A percentile compares a stretch with the other conserved stretches of the same genome.
Evolutionary conservation across 108 stramenopile species (phyloP).

Genomic region (Conticribra weissflogii): DNA sequence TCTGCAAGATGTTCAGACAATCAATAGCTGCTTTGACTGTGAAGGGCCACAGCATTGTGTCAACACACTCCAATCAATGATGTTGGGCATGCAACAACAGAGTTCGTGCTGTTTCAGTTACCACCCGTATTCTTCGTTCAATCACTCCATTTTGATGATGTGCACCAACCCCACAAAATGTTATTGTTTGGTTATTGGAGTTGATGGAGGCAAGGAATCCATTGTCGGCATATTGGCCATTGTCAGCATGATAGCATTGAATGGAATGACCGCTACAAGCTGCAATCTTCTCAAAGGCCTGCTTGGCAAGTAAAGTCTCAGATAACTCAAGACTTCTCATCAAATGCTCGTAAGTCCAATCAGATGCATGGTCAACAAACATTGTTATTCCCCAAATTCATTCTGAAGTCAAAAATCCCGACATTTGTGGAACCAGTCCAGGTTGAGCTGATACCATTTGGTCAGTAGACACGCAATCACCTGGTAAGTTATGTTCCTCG

Average conservation of each 20-base stretch:
- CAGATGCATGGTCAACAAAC: constrained; percentile 48
- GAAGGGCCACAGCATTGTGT: too few relatives aligned
- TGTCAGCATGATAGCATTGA: constrained; percentile 46
- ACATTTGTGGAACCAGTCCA: constrained; percentile 38
- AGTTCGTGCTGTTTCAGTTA: too few relatives aligned
- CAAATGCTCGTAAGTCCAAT: constrained; percentile 9
- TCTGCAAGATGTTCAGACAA: constrained; percentile 38
- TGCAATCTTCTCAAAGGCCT: constrained; percentile 14
- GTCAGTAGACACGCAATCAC: constrained; percentile 48
- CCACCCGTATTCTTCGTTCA: constrained; percentile 13
- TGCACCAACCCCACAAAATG: constrained; percentile 24
- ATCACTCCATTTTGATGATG: constrained; percentile 41
- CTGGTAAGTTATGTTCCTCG: constrained; percentile 10
- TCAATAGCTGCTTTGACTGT: constrained; percentile 47
- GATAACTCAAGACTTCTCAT: constrained; percentile 23
- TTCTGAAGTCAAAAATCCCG: constrained; percentile 3
- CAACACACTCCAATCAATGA: too few relatives aligned
- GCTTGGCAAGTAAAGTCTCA: constrained; percentile 25
- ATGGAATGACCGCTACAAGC: constrained; percentile 24
- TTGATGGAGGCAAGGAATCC: constrained; percentile 12
- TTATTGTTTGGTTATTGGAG: constrained; percentile 11
- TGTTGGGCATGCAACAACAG: too few relatives aligned
- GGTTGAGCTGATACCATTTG: constrained; percentile 39
- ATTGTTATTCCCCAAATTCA: constrained; percentile 49
- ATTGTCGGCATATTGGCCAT: constrained; percentile 31